Conservation (phyloP, 2,329 filamentous ascomycete species). For the Exophiala sp. region DNA sequence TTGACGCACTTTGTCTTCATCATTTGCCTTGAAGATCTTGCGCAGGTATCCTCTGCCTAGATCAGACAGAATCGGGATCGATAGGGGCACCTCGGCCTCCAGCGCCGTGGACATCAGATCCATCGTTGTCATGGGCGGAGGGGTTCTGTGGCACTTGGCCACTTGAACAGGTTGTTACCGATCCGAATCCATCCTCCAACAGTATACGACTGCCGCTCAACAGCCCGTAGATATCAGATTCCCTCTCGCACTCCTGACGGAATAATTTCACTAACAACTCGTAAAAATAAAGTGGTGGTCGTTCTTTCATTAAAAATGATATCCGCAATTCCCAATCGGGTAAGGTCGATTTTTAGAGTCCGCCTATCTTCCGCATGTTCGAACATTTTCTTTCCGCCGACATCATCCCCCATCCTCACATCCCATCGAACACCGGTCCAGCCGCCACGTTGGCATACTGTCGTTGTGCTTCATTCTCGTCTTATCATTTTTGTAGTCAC, state of each 20-base stretch:
- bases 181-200: too few relatives aligned
- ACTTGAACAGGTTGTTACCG: too few relatives aligned
- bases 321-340: neutral
- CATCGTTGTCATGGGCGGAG: constrained; percentile 7
- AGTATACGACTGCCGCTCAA: too few relatives aligned
- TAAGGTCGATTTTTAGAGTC: neutral
- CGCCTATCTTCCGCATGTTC: neutral
- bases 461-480: constrained; percentile 5
- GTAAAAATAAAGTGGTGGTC: too few relatives aligned
- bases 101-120: constrained; percentile 30
- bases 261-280: too few relatives aligned
- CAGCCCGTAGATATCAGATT: too few relatives aligned
- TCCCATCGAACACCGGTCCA: constrained; percentile 2
- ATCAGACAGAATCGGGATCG: constrained; percentile 16
- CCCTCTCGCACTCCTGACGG: too few relatives aligned
- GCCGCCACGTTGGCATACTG: neutral
- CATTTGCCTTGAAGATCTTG: constrained; percentile 1
- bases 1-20: constrained; percentile 3
- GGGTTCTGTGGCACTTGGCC: neutral
- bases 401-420: neutral
- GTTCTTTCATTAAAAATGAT: too few relatives aligned
- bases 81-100: constrained; percentile 12
- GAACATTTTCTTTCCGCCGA: constrained; percentile 10
- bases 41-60: constrained; percentile 17
- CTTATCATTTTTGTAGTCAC: constrained; percentile 3